Evolutionary conservation across 305 asterid species (phyloP), one percentile per base, ranked within the genome.

Genomic region (Fraxinus latifolia): DNA sequence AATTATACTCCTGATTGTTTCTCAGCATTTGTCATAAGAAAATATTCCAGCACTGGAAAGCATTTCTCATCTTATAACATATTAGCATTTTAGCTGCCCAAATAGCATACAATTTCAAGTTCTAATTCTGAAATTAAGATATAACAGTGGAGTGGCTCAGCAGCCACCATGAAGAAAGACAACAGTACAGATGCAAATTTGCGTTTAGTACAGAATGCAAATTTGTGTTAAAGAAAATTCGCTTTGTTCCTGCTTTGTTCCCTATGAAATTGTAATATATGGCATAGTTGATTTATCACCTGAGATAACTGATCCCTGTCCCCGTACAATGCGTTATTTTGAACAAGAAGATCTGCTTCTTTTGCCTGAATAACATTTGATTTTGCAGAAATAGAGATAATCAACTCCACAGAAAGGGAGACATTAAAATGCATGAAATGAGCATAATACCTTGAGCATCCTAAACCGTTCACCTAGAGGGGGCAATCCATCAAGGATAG

Each of bases 401-500:
- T 4, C 8, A 37, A 80, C 34, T 79, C 62, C 68, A 81, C 25
- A 47, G 80, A 85, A 73, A 72, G 23, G 8, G 19, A 50, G 44
- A 84, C 82, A 71, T 85, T 83, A 84, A 87, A 81, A 80, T 76
- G 85, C 77, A 74, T 47, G 73, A 85, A 88, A 85, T 76, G 77
- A 85, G 91, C 84, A 87, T 76, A 82, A 86, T 87, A 96, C 99
- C 99, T 96, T 96, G 86, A 96, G 95, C 77, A 89, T 84, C 94
- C 94, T 93, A 90, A 89, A 96, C 88, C 97, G 98, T 82, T 96
- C 99, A 89, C 97, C 98, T 75, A 96, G 87, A 88, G 97, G 94
- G 62, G 93, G 82, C 86, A 96, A 88, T 79, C 94, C 97, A 75
- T 91, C 91, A 83, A 94, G 91, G 87, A 94, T 88, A 60, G 89